phyloP scores from a whole-genome alignment of 768 basidiomycete genomes.

The Pisolithus microcarpus region DNA sequence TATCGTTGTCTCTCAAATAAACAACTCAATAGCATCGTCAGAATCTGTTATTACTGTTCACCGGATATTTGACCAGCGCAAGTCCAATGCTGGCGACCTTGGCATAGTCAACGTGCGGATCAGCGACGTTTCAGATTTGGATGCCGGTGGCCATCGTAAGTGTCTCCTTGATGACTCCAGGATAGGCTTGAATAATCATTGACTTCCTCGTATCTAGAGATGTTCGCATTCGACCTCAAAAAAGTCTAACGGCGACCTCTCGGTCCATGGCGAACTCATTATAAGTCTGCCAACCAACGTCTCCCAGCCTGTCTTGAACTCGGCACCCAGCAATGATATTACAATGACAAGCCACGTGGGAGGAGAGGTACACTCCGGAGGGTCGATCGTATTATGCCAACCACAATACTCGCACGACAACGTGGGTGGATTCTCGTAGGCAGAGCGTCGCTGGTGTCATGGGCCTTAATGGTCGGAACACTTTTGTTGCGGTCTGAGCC shows the following conservation, averaged over 20 bases:
- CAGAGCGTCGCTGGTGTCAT: slow-evolving; percentile 96
- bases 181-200: background rate
- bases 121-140: slow-evolving; percentile 83
- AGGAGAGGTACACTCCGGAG: slow-evolving; percentile 97
- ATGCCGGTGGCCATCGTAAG: slow-evolving; percentile 88
- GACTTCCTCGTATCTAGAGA: slow-evolving; percentile 48
- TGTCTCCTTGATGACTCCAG: slow-evolving; percentile 11
- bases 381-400: slow-evolving; percentile 98
- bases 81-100: slow-evolving; percentile 97
- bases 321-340: slow-evolving; percentile 55
- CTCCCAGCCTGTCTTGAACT: slow-evolving; percentile 74
- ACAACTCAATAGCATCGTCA: slow-evolving; percentile 61
- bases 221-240: slow-evolving; percentile 93
- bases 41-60: slow-evolving; percentile 98
- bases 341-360: slow-evolving; percentile 89
- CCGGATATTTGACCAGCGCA: slow-evolving; percentile 98
- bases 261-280: slow-evolving; percentile 96
- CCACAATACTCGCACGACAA: slow-evolving; percentile 97
- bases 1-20: slow-evolving; percentile 1
- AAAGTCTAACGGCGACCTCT: slow-evolving; percentile 96
- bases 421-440: slow-evolving; percentile 97
- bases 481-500: slow-evolving; percentile 88
- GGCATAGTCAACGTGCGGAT: slow-evolving; percentile 96
- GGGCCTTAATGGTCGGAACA: slow-evolving; percentile 85
- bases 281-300: slow-evolving; percentile 95